Base-by-base conservation (phyloP, 2,329 filamentous ascomycete species). In the Aspergillus aculeatus region DNA sequence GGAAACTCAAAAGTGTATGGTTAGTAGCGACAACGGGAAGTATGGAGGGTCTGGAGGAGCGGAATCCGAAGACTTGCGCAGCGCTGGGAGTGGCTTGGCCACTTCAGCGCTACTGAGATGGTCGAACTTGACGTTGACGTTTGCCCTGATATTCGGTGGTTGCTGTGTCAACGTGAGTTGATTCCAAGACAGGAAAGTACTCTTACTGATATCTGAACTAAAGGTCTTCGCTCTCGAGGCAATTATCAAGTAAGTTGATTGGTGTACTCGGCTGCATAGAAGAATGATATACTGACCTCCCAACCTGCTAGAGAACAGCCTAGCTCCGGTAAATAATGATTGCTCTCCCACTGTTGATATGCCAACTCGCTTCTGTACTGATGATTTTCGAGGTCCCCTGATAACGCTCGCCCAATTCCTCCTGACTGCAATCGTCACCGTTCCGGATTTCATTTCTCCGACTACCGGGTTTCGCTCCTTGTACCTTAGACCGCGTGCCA, bases 151-250 rank as follows among this genome's bases (percentile, higher is more conserved):
- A 61, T 97, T 99, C 75, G 95, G 95, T 54, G 95, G 95, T 31
- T 96, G 92, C 73, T 96, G 93, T 78, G 92, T 91, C 38, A 96
- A 96, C 83, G 93, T 93, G 80, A 77, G 86, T 78, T 56, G 47
- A 47, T 32, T 10, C 51, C 19, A 58, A 41, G 50, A 6, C 23
- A 48, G 60, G 47, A 54, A 29, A 14, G 59, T 50, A 60, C 58
- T 63, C 52, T 65, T 67, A 70, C 65, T 68, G 73, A 65, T 35
- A 26, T 31, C 23, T 7, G 47, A 32, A 11, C 26, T 16, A 14
- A 63, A 96, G 88, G 92, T 97, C n/a, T 98, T 96, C 78, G 92
- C 94, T 47, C 83, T 99, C 58, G 95, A 99, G 77, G 90, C 91
- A 50, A 96, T 98, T 69, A 87, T 99, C 73, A 96, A 95, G 90